Conservation (phyloP, 2,329 filamentous ascomycete species). For the Cytospora chrysosperma region DNA sequence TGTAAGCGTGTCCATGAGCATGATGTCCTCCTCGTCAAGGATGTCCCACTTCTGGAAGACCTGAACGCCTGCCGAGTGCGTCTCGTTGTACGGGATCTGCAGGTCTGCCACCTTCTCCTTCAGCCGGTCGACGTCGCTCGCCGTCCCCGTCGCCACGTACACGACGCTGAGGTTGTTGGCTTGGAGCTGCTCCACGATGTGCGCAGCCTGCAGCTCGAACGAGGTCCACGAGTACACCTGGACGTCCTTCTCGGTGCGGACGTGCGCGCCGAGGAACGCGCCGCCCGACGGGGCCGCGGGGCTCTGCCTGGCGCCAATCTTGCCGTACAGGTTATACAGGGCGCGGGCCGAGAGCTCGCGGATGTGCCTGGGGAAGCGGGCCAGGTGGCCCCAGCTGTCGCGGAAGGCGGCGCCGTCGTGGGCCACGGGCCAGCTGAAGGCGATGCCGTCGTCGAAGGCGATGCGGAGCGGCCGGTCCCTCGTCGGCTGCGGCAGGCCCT, state of each 20-base stretch:
- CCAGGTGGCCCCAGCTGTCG: slow-evolving; percentile 17
- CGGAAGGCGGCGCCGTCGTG: slow-evolving; percentile 19
- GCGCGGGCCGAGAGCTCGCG: slow-evolving; percentile 21
- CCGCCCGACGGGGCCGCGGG: slow-evolving; percentile 5
- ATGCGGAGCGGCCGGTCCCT: slow-evolving; percentile 10
- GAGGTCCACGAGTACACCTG: slow-evolving; percentile 20
- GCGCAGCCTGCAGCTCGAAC: slow-evolving; percentile 8
- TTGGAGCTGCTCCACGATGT: slow-evolving; percentile 13
- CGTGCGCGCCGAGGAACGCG: slow-evolving; percentile 20
- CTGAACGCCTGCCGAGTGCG: neutral
- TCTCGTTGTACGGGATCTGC: slow-evolving; percentile 10
- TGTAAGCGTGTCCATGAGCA: slow-evolving; percentile 19
- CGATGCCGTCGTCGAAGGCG: slow-evolving; percentile 18
- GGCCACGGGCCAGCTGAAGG: slow-evolving; percentile 20
- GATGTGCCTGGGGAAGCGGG: slow-evolving; percentile 11
- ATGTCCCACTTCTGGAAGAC: slow-evolving; percentile 24
- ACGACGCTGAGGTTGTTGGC: slow-evolving; percentile 15
- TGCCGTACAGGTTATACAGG: slow-evolving; percentile 17
- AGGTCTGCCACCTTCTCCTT: neutral
- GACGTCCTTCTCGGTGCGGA: slow-evolving; percentile 20
- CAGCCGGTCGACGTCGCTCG: slow-evolving; percentile 19
- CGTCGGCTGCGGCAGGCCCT: neutral
- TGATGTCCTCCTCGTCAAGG: slow-evolving; percentile 18
- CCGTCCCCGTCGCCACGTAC: slow-evolving; percentile 23
- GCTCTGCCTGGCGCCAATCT: slow-evolving; percentile 12